Evolutionary conservation across 805 yeast species (phyloP).

Genomic region (Metschnikowia sp.): DNA sequence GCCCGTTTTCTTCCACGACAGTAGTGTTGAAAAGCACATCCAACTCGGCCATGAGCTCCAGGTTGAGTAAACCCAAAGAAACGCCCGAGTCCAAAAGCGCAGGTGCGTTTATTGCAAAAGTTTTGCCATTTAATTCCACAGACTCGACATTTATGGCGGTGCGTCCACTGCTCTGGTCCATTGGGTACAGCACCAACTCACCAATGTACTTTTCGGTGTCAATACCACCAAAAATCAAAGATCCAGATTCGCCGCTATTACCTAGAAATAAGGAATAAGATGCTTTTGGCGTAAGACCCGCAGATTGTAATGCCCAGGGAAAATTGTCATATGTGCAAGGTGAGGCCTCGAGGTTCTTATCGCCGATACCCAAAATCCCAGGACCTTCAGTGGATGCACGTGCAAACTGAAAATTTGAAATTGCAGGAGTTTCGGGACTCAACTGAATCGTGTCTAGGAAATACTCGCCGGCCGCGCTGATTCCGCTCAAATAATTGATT

Average conservation of each 20-base stretch:
- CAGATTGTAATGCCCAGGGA: slow-evolving; percentile 55
- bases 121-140: slow-evolving; percentile 7
- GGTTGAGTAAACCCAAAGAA: slow-evolving; percentile 9
- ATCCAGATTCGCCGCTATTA: slow-evolving; percentile 27
- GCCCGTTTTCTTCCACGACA: slow-evolving; percentile 2
- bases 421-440: not conserved
- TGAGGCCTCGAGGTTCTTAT: slow-evolving; percentile 9
- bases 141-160: slow-evolving; percentile 7
- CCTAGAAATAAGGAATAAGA: slow-evolving; percentile 64
- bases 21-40: slow-evolving; percentile 10
- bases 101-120: slow-evolving; percentile 1
- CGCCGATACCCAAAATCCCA: slow-evolving; percentile 15
- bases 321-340: slow-evolving; percentile 40
- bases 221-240: slow-evolving; percentile 40
- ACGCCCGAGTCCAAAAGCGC: slow-evolving; percentile 15
- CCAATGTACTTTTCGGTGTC: slow-evolving; percentile 36
- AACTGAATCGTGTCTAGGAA: slow-evolving; percentile 9
- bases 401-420: slow-evolving; percentile 14
- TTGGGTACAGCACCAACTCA: slow-evolving; percentile 7
- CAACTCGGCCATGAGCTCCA: slow-evolving; percentile 9
- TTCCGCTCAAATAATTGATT: slow-evolving; percentile 6
- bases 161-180: slow-evolving; percentile 5
- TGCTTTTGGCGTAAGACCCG: slow-evolving; percentile 52
- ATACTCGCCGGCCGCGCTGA: slow-evolving; percentile 7
- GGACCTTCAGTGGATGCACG: not conserved